Base-by-base conservation (phyloP, 345 rosid species). In the Noccaea caerulescens region DNA sequence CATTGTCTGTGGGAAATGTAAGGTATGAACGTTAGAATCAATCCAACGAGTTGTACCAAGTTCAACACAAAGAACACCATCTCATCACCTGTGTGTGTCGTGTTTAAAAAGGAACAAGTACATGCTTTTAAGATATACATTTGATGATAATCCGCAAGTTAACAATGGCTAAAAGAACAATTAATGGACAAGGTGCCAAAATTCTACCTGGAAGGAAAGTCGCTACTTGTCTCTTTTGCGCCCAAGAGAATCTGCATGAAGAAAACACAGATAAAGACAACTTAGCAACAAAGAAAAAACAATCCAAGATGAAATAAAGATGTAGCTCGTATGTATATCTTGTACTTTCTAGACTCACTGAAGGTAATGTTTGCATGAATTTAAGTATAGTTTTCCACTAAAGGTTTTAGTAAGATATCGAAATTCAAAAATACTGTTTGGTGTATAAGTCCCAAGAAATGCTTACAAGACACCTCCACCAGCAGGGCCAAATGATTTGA, bases 401-500 rank as follows among this genome's bases (percentile, higher is more conserved):
- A 36, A 7, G 4, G 12, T 63, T 34, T 18, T 18, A 14, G 47
- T 8, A 30, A 62, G 3, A 54, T 14, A 33, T 30, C 3, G 10
- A 6, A 38, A 11, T 6, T 27, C 23, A 1, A 20, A 20, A 20
- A 14, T 18, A 33, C 9, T 37, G 46, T 23, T 47, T 30, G 33
- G 33, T 42, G 42, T 14, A 37, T 25, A 10, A 20, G 33, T 50
- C 23, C 6, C 2, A 27, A 13, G 49, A 58, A 58, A 23, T 62
- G 60, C 76, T 54, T 72, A 72, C 76, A 72, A 55, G 47, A 23
- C 36, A 13, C 76, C 70, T 63, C 76, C 70, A 52, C 69, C 63
- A 1, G 76, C 76, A 4, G 76, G 76, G 10, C 76, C 76, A 63
- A 72, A 53, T 52, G 76, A 62, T 53, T 63, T 72, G 63, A 72